Evolutionary conservation across 2,329 filamentous ascomycete species (phyloP).

Genomic region (Pyricularia pennisetigena): DNA sequence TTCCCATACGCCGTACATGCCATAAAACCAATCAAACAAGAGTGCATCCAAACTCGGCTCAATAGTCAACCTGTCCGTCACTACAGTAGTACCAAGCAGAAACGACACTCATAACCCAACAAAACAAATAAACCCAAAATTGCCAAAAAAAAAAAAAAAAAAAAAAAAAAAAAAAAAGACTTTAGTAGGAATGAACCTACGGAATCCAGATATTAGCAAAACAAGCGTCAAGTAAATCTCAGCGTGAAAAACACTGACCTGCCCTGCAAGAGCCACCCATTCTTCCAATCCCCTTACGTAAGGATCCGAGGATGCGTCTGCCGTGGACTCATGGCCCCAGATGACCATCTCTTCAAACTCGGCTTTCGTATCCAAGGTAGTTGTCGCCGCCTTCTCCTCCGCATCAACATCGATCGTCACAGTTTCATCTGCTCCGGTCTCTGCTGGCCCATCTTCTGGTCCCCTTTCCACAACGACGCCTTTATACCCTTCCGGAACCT

Average conservation of each 20-base stretch:
- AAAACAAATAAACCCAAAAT: background rate
- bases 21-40: background rate
- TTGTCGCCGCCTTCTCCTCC: slow-evolving; percentile 32
- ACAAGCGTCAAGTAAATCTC: background rate
- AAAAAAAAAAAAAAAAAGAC: background rate
- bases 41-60: background rate
- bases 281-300: slow-evolving; percentile 70
- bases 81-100: background rate
- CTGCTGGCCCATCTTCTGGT: slow-evolving; percentile 19
- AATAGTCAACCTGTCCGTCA: background rate
- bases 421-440: slow-evolving; percentile 7
- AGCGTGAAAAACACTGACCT: slow-evolving; percentile 8
- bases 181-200: slow-evolving; percentile 5
- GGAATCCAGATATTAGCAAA: background rate
- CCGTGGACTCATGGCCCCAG: slow-evolving; percentile 71
- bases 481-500: slow-evolving; percentile 61
- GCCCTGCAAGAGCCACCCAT: slow-evolving; percentile 65
- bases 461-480: slow-evolving; percentile 47
- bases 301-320: slow-evolving; percentile 52
- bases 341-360: slow-evolving; percentile 67
- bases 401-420: slow-evolving; percentile 23
- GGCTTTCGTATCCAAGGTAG: slow-evolving; percentile 52
- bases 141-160: too few species aligned
- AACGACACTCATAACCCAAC: background rate
- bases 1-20: background rate